Conservation (phyloP, 1,139 yeast genomes). For the Pichia sp. region DNA sequence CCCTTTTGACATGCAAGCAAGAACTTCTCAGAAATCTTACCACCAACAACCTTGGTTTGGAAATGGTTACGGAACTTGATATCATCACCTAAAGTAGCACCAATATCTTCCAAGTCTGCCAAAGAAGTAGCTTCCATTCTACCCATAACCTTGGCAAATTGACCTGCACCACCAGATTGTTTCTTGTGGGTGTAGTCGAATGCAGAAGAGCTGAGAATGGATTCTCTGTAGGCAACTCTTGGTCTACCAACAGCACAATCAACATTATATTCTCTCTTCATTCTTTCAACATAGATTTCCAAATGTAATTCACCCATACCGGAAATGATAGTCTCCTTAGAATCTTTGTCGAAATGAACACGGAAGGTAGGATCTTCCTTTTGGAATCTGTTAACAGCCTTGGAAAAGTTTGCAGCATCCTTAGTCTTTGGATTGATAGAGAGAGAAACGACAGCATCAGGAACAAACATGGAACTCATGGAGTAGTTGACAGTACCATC, state of each 20-base stretch:
- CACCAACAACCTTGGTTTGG: constrained; percentile 88
- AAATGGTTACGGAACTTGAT: constrained; percentile 47
- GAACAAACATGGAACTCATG: constrained; percentile 97
- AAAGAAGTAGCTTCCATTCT: constrained; percentile 46
- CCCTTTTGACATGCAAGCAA: constrained; percentile 94
- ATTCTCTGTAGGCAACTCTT: constrained; percentile 96
- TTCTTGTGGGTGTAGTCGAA: constrained; percentile 96
- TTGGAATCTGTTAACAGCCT: constrained; percentile 95
- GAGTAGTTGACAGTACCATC: constrained; percentile 73
- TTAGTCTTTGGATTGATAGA: constrained; percentile 84
- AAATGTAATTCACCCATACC: constrained; percentile 99
- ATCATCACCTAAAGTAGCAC: constrained; percentile 23
- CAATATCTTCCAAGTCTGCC: constrained; percentile 38
- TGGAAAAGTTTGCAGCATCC: constrained; percentile 85
- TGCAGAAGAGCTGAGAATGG: constrained; percentile 64
- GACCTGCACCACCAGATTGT: constrained; percentile 99
- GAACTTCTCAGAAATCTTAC: constrained; percentile 93
- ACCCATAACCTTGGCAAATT: constrained; percentile 96
- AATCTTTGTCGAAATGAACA: constrained; percentile 82
- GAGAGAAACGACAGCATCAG: constrained; percentile 94
- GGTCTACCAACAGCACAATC: constrained; percentile 96
- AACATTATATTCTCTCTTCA: constrained; percentile 94
- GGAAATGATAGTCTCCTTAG: constrained; percentile 91
- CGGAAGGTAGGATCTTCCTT: constrained; percentile 98
- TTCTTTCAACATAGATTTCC: constrained; percentile 96